Conservation (phyloP, 352 stramenopile species). For the Ophiocytium majus region DNA sequence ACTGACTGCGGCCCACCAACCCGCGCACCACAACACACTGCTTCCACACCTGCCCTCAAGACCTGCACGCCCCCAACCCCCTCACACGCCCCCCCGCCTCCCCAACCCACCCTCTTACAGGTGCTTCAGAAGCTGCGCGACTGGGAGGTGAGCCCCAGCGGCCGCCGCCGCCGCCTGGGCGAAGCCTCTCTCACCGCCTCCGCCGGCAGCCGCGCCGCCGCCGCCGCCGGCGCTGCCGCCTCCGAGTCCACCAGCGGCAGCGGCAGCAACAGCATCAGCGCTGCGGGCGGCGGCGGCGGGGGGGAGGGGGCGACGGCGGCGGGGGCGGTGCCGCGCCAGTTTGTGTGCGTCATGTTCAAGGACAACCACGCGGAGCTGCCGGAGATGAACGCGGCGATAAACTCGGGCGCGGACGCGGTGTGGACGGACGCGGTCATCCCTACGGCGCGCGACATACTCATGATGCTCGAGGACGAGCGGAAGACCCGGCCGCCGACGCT, state of each 20-base stretch:
- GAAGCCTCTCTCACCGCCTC: no score
- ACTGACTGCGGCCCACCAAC: no score
- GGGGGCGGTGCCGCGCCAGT: not conserved
- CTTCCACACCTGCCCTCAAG: no score
- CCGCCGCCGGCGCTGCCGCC: no score
- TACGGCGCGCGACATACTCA: not conserved
- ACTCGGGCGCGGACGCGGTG: not conserved
- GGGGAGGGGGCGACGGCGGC: no score
- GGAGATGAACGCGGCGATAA: not conserved
- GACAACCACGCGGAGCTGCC: not conserved
- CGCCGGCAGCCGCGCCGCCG: not conserved
- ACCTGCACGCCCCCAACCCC: no score
- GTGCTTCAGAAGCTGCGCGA: not conserved
- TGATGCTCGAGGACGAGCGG: not conserved
- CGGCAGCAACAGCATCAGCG: not conserved
- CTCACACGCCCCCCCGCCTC: no score
- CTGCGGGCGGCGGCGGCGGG: no score
- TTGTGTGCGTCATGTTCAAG: not conserved
- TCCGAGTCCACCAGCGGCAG: not conserved
- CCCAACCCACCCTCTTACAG: no score
- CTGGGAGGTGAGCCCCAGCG: not conserved
- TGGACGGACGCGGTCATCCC: not conserved
- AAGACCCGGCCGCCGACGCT: not conserved
- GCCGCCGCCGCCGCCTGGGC: no score
- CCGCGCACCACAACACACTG: no score